Base-by-base conservation (phyloP, 73 alveolate genomes). In the Symbiodinium pilosum region DNA sequence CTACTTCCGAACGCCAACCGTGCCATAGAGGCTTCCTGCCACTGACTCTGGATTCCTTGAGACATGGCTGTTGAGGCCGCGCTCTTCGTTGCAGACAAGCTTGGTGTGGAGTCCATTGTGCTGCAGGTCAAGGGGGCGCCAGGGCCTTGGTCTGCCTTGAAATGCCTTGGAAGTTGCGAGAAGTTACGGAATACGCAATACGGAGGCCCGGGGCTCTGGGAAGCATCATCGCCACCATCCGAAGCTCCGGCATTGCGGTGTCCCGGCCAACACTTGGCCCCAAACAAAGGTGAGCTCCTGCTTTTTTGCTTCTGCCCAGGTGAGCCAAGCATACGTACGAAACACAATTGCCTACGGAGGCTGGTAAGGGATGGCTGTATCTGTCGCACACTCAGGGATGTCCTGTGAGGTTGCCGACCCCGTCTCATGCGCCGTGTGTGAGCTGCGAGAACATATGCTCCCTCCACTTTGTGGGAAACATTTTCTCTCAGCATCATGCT, bases 141-240 rank as follows among this genome's bases (percentile, higher is more conserved):
- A 42, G 12, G 40, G 7, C 59, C 91, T 83, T 6, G n/a, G 69
- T 30, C 36, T n/a, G n/a, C n/a, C n/a, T n/a, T n/a, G n/a, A n/a
- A n/a, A n/a, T n/a, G n/a, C n/a, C n/a, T n/a, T n/a, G n/a, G n/a
- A n/a, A n/a, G n/a, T n/a, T n/a, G n/a, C n/a, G n/a, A n/a, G n/a
- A n/a, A n/a, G n/a, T n/a, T n/a, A n/a, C n/a, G n/a, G n/a, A n/a
- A n/a, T n/a, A n/a, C n/a, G n/a, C n/a, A n/a, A n/a, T n/a, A n/a
- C 42, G 21, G 38, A 86, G 94, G 94, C 94, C 94, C 16, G 69
- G 42, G 12, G 56, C 94, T 26, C n/a, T 87, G 44, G 94, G 94
- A 34, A 44, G 94, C 36, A 87, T 87, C 94, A 87, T 87, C 68
- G 94, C 94, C 56, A 87, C 94, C 68, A 81, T 87, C 85, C 94